phyloP scores from a whole-genome alignment of 768 basidiomycete species.

The Tylopilus rubrobrunneus region DNA sequence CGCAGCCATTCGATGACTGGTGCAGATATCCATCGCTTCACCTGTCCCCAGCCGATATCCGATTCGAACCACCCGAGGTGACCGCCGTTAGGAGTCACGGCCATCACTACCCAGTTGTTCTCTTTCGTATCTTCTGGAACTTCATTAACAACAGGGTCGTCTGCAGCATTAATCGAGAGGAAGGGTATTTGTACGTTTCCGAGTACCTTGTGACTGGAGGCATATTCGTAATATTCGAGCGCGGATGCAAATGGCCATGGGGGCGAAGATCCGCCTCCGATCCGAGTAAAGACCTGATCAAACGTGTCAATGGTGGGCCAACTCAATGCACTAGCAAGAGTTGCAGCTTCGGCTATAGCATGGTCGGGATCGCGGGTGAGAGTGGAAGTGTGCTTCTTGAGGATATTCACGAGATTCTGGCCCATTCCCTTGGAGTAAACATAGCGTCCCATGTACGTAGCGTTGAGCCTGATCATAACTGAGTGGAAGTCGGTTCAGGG shows the following conservation, averaged over 20 bases:
- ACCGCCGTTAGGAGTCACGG: constrained; percentile 61
- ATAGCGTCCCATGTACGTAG: constrained; percentile 51
- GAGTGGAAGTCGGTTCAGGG: constrained; percentile 6
- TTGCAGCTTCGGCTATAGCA: constrained; percentile 45
- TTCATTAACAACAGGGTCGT: constrained; percentile 71
- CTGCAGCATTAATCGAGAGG: constrained; percentile 68
- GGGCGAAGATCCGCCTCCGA: constrained; percentile 65
- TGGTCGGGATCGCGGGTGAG: constrained; percentile 52
- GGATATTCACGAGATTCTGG: constrained; percentile 58
- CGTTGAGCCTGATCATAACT: constrained; percentile 44
- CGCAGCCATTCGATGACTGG: constrained; percentile 73
- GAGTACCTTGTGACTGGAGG: constrained; percentile 60
- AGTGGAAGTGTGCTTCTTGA: constrained; percentile 46
- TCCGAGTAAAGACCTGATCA: constrained; percentile 60
- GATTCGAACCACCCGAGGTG: constrained; percentile 84
- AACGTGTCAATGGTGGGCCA: constrained; percentile 54
- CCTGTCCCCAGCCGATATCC: constrained; percentile 31
- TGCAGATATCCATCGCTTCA: constrained; percentile 59
- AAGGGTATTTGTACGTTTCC: constrained; percentile 64
- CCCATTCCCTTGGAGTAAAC: constrained; percentile 81
- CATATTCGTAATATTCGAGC: constrained; percentile 45
- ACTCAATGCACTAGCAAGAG: constrained; percentile 43
- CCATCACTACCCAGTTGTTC: constrained; percentile 55
- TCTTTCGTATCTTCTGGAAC: constrained; percentile 55
- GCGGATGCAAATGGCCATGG: constrained; percentile 46